Percentiles rank a stretch among this genome's conserved stretches.
Conservation (phyloP, 2,329 filamentous ascomycete genomes). For the Fusarium albidum region DNA sequence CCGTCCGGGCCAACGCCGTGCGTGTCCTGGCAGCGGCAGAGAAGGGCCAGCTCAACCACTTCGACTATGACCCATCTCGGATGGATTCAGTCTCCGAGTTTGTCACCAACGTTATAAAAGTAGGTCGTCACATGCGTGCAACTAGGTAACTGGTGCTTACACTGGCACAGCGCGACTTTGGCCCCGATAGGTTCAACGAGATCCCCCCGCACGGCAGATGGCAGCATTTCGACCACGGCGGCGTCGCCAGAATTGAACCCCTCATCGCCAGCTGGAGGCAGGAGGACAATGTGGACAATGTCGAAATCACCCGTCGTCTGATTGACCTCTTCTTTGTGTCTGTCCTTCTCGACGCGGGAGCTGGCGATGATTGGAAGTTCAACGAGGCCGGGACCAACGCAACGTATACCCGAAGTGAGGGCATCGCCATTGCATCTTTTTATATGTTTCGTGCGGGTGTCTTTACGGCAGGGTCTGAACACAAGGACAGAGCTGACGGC, state of each 20-base stretch:
- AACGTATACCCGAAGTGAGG: conserved; percentile 55
- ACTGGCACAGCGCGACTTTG: conserved; percentile 55
- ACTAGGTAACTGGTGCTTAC: no score
- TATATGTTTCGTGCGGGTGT: conserved; percentile 57
- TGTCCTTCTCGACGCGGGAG: conserved; percentile 64
- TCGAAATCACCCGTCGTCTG: conserved; percentile 60
- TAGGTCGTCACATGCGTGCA: no score
- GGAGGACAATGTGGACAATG: conserved; percentile 48
- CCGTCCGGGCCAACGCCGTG: no score
- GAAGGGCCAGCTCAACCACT: no score
- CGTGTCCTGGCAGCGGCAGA: no score
- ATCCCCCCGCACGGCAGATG: conserved; percentile 67
- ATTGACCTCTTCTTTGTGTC: conserved; percentile 70
- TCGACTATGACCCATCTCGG: no score
- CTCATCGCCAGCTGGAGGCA: conserved; percentile 56
- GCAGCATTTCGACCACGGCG: conserved; percentile 70
- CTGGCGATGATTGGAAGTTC: conserved; percentile 58
- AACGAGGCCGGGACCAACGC: conserved; percentile 48
- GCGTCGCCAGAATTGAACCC: conserved; percentile 55
- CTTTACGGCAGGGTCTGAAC: conserved; percentile 41
- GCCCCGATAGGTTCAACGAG: conserved; percentile 52
- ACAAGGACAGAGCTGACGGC: conserved; percentile 47
- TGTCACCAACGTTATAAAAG: no score
- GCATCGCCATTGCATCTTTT: conserved; percentile 59
- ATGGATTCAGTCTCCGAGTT: no score